phyloP scores from a whole-genome alignment of 306 rosid species.

The Quercus aquifolioides region DNA sequence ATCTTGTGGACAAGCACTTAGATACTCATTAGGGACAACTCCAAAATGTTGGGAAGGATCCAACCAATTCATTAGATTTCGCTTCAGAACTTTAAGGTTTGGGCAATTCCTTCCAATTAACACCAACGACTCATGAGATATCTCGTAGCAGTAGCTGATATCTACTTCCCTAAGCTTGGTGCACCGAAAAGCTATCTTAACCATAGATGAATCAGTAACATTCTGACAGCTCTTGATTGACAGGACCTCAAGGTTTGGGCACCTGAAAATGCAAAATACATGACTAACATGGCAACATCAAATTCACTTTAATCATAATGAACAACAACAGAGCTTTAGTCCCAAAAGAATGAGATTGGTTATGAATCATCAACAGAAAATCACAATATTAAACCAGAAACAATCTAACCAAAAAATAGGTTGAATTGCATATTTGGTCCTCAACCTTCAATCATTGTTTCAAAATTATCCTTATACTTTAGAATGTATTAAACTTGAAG shows the following conservation, averaged over 20 bases:
- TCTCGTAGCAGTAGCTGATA: constrained; percentile 63
- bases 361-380: too few relatives aligned
- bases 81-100: constrained; percentile 60
- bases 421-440: background rate
- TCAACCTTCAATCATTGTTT: too few relatives aligned
- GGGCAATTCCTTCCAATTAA: constrained; percentile 58
- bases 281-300: background rate
- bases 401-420: background rate
- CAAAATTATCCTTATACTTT: too few relatives aligned
- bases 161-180: constrained; percentile 50
- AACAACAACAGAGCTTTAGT: too few relatives aligned
- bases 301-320: background rate
- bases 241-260: constrained; percentile 73
- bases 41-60: constrained; percentile 70
- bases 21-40: constrained; percentile 63
- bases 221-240: constrained; percentile 71
- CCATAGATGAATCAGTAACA: constrained; percentile 69
- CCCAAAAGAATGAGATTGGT: too few relatives aligned
- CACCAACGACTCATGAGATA: constrained; percentile 41
- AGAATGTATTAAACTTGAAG: too few relatives aligned
- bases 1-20: constrained; percentile 82
- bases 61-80: constrained; percentile 68
- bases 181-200: constrained; percentile 43
- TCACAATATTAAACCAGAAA: background rate
- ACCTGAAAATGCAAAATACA: constrained; percentile 43